These are phyloP conservation scores for Orbilia javanica DNA, from an alignment of 2,329 filamentous ascomycete genomes.

Conservation along the genomic window DNA sequence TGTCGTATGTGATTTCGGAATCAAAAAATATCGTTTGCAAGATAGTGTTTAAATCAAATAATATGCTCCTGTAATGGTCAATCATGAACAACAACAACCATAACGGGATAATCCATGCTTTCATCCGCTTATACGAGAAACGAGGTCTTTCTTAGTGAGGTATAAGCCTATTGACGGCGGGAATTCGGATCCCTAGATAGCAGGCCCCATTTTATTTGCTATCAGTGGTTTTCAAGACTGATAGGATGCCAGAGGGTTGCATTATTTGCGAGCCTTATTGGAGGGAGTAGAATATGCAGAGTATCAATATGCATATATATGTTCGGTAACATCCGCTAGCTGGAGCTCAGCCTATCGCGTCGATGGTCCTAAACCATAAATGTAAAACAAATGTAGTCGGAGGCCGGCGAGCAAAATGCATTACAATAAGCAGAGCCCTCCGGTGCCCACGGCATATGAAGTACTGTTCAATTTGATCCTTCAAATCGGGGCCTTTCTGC, in stretches of 20 bases:
- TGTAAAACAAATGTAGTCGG: constrained; percentile 2
- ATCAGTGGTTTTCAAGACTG: background rate
- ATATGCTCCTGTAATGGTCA: too few relatives aligned
- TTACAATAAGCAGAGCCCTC: background rate
- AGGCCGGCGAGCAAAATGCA: constrained; percentile 22
- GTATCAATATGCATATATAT: constrained; percentile 15
- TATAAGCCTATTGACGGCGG: background rate
- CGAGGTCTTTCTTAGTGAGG: background rate
- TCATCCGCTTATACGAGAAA: background rate
- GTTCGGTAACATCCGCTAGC: constrained; percentile 1
- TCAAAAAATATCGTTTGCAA: background rate
- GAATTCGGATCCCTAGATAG: background rate
- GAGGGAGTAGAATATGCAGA: background rate
- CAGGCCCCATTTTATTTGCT: background rate
- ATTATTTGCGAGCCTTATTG: background rate
- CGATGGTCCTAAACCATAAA: background rate
- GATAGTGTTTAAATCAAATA: too few relatives aligned
- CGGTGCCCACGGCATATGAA: too few relatives aligned
- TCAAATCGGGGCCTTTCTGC: background rate
- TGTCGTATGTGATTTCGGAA: background rate
- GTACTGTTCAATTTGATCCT: background rate
- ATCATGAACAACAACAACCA: background rate
- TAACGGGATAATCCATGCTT: too few relatives aligned
- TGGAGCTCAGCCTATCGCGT: background rate
- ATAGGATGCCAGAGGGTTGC: background rate